Evolutionary conservation across 2,329 filamentous ascomycete genomes (phyloP), one percentile per base, ranked within the genome.

Genomic region (Paecilomyces sp.): DNA sequence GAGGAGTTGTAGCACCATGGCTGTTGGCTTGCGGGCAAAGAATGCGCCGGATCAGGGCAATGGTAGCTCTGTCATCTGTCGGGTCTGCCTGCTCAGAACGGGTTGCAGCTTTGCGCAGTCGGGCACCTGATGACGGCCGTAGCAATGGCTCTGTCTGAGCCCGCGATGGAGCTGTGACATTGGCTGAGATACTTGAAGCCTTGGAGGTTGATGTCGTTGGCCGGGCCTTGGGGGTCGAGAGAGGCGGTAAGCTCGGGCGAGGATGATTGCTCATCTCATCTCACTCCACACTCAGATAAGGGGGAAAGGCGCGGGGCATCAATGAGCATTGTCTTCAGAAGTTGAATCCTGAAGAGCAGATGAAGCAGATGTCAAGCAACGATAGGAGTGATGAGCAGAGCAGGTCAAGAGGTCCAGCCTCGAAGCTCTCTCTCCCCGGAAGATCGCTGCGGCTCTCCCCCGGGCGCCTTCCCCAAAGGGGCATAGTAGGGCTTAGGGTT

Each of bases 21-120:
- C 64, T 73, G 64, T 66, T 68, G 56, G 69, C 62, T 66, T 91
- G 87, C n/a, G 89, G 84, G 73, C 91, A 96, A 55, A 97, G 85
- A 41, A 88, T 87, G 56, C 91, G 88, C 61, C 92, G 90, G 75
- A 97, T 90, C 65, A 97, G 84, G 62, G 87, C 83, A 28, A 86
- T 78, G 0, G 92, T 96, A n/a, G 89, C 87, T 70, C 86, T 88
- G 71, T 96, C 89, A 41, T 89, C 90, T 62, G 87, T 81, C 56
- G 83, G 81, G 73, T 78, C 70, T 66, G 70, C 56, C 60, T 60
- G 54, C 34, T 72, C 68, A 60, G 69, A 66, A 84, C 84, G 65
- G 47, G 54, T 61, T 4, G 64, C 58, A n/a, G 62, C 41, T 58
- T 66, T 71, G 47, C 66, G 65, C 15, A 62, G 62, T 34, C 66